phyloP scores from a whole-genome alignment of 176 grass and related monocot genomes.

The Eleusine indica region DNA sequence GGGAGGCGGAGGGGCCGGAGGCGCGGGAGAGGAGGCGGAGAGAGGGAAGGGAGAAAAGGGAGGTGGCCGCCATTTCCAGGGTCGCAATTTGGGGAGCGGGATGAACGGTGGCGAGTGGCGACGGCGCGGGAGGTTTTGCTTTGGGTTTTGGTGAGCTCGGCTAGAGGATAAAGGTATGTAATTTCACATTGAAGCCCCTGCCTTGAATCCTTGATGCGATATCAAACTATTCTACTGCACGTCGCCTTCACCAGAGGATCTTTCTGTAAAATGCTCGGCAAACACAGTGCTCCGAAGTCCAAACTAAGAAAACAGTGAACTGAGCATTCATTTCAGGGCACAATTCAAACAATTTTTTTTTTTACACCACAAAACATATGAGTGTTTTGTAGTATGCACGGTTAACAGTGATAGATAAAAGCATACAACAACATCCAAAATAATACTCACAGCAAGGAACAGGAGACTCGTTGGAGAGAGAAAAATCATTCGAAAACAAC shows the following conservation, averaged over 20 bases:
- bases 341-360: not conserved
- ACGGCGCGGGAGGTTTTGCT: not conserved
- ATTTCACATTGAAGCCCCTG: not conserved
- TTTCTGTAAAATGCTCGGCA: conserved; percentile 14
- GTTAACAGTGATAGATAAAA: not conserved
- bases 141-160: conserved; percentile 29
- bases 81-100: not conserved
- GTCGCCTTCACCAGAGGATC: too few species aligned
- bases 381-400: not conserved
- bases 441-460: not conserved
- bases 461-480: not conserved
- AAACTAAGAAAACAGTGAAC: not conserved
- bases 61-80: conserved; percentile 48
- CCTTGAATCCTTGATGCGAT: not conserved
- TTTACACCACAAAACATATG: too few species aligned
- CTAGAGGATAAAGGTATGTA: conserved; percentile 35
- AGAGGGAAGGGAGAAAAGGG: conserved; percentile 44
- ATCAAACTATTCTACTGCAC: not conserved
- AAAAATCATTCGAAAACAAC: not conserved
- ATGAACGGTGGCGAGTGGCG: conserved; percentile 33
- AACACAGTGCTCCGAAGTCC: not conserved
- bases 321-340: not conserved
- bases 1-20: conserved; percentile 12
- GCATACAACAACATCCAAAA: not conserved
- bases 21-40: conserved; percentile 12